phyloP scores from a whole-genome alignment of 768 basidiomycete species.

The Kwoniella dejecticola region DNA sequence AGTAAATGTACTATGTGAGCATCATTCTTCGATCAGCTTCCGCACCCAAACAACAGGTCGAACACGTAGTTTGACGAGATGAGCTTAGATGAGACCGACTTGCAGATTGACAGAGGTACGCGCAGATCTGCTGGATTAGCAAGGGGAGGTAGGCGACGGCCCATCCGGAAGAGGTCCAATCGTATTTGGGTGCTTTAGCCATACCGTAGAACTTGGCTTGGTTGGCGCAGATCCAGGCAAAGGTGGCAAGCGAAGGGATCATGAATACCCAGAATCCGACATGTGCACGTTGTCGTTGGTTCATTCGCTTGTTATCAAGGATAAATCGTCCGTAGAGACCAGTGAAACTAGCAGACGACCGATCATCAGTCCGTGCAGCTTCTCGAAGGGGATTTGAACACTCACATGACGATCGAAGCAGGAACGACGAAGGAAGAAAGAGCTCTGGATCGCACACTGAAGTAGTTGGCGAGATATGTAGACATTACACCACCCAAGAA shows the following conservation, averaged over 20 bases:
- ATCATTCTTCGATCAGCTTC: neutral
- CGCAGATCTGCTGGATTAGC: slow-evolving; percentile 23
- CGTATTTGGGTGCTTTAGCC: slow-evolving; percentile 18
- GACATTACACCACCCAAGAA: slow-evolving; percentile 27
- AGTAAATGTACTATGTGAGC: slow-evolving; percentile 29
- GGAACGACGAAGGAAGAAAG: slow-evolving; percentile 37
- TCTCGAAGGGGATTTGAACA: neutral
- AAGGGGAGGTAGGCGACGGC: slow-evolving; percentile 29
- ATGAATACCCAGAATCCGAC: slow-evolving; percentile 24
- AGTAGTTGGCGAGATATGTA: slow-evolving; percentile 28
- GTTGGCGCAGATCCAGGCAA: slow-evolving; percentile 21
- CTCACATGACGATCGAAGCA: slow-evolving; percentile 21
- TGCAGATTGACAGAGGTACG: slow-evolving; percentile 26
- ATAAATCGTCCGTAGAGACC: slow-evolving; percentile 21
- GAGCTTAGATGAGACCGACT: slow-evolving; percentile 5
- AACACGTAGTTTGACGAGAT: too few relatives aligned
- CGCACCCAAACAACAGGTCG: neutral
- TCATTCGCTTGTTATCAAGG: slow-evolving; percentile 15
- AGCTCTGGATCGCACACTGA: slow-evolving; percentile 27
- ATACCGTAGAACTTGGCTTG: slow-evolving; percentile 11
- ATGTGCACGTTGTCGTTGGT: slow-evolving; percentile 23
- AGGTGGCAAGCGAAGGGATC: slow-evolving; percentile 21
- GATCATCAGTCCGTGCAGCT: neutral
- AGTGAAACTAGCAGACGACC: slow-evolving; percentile 19
- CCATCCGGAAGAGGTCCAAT: slow-evolving; percentile 22